phyloP scores from a whole-genome alignment of 2,329 filamentous ascomycete species.

The Colletotrichum tropicale region DNA sequence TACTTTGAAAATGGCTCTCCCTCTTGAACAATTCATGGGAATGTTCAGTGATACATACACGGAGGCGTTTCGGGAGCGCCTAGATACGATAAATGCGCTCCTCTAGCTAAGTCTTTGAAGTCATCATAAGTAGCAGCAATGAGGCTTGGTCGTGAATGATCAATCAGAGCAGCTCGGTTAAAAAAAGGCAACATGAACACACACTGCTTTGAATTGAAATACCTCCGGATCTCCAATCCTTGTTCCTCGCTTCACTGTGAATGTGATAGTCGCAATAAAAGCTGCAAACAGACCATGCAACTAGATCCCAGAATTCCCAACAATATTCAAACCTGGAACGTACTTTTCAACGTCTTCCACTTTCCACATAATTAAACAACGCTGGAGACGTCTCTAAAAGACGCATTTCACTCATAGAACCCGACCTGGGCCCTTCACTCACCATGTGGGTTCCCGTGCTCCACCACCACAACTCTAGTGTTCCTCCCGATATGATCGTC shows the following conservation, averaged over 20 bases:
- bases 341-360: no score
- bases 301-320: no score
- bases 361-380: no score
- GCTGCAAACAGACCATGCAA: not conserved
- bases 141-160: not conserved
- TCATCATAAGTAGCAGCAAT: no score
- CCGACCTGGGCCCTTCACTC: not conserved
- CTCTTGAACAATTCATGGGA: no score
- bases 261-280: fast-evolving
- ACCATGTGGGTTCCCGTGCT: not conserved
- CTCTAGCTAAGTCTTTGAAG: not conserved
- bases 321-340: no score
- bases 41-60: not conserved
- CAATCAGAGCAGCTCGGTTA: not conserved
- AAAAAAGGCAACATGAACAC: not conserved
- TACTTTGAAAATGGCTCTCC: not conserved
- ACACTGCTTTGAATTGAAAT: not conserved
- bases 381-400: no score
- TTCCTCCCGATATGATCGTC: not conserved
- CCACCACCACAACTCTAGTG: not conserved
- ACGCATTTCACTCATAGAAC: no score
- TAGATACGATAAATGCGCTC: not conserved
- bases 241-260: not conserved
- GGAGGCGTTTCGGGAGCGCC: not conserved
- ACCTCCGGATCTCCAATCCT: not conserved